These are phyloP conservation scores for Cornus florida DNA, from an alignment of 148 eudicot species.

Conservation along the genomic window DNA sequence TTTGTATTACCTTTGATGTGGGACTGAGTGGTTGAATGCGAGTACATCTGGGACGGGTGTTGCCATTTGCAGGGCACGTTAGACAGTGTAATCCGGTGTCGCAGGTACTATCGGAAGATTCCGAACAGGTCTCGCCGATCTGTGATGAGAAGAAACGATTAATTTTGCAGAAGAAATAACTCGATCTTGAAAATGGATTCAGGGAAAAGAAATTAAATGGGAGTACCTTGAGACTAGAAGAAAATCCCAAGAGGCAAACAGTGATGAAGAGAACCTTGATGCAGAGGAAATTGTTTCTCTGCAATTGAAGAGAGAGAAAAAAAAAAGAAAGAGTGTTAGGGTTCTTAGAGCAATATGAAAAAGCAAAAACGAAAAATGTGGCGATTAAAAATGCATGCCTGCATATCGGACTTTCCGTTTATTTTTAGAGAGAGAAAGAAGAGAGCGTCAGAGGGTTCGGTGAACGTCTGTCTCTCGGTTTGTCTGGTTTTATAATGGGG, in stretches of 20 bases:
- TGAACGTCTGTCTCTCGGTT: not conserved
- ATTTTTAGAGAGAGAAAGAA: no score
- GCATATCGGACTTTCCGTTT: slow-evolving; percentile 10
- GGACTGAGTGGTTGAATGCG: slow-evolving; percentile 65
- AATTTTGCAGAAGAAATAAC: not conserved
- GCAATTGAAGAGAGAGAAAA: slow-evolving; percentile 9
- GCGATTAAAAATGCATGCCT: slow-evolving; percentile 10
- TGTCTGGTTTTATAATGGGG: not conserved
- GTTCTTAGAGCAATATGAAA: no score
- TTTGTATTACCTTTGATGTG: slow-evolving; percentile 50
- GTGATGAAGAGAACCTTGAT: slow-evolving; percentile 1
- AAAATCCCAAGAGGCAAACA: slow-evolving; percentile 7
- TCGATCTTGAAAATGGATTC: not conserved
- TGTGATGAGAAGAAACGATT: slow-evolving; percentile 1
- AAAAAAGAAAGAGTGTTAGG: not conserved
- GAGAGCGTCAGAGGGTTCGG: no score
- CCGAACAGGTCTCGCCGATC: slow-evolving; percentile 83
- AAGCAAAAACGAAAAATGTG: no score
- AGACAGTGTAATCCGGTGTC: slow-evolving; percentile 54
- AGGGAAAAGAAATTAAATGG: not conserved
- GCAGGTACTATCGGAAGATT: slow-evolving; percentile 41
- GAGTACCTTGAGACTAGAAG: slow-evolving; percentile 15
- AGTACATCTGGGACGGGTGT: slow-evolving; percentile 80
- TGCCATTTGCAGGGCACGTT: slow-evolving; percentile 70
- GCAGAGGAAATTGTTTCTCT: slow-evolving; percentile 5